phyloP scores from a whole-genome alignment of 352 stramenopile genomes.

The Plasmopara viticola region DNA sequence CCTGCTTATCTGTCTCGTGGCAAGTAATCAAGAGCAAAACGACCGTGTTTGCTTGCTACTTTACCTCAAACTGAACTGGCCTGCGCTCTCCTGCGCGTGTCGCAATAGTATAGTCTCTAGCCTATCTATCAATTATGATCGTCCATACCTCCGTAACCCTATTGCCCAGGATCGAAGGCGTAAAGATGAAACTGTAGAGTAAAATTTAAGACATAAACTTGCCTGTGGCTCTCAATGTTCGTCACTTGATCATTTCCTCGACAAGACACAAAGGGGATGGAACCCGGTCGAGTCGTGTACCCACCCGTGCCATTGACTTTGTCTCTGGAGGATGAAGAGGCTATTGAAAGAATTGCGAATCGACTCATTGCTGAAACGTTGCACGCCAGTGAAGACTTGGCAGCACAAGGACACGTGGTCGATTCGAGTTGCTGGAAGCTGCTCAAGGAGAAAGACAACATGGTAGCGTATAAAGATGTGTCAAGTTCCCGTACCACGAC shows the following conservation, averaged over 20 bases:
- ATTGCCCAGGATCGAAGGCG: neutral
- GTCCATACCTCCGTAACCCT: neutral
- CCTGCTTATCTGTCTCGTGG: constrained; percentile 6
- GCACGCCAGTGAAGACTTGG: constrained; percentile 39
- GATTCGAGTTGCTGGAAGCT: constrained; percentile 40
- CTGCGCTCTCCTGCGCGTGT: neutral
- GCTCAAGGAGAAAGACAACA: constrained; percentile 37
- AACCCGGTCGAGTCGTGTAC: constrained; percentile 7
- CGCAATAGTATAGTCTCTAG: too few relatives aligned
- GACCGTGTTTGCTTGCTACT: neutral
- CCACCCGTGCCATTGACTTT: constrained; percentile 19
- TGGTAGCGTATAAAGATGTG: constrained; percentile 44
- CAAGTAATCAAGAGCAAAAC: constrained; percentile 28
- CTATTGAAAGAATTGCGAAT: constrained; percentile 37
- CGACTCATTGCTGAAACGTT: constrained; percentile 50
- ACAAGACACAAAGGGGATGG: constrained; percentile 10
- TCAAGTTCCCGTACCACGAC: constrained; percentile 1
- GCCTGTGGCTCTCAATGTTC: neutral
- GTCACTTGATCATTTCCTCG: constrained; percentile 11
- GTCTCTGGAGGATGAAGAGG: constrained; percentile 35
- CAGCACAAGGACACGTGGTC: constrained; percentile 25
- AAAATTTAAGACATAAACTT: neutral
- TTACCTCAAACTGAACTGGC: neutral
- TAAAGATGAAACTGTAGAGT: neutral
- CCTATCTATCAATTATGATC: neutral